Percentiles rank a stretch among this genome's conserved stretches.
These are phyloP conservation scores for Coprinopsis sp. DNA, from an alignment of 768 basidiomycete genomes.

Conservation along the genomic window DNA sequence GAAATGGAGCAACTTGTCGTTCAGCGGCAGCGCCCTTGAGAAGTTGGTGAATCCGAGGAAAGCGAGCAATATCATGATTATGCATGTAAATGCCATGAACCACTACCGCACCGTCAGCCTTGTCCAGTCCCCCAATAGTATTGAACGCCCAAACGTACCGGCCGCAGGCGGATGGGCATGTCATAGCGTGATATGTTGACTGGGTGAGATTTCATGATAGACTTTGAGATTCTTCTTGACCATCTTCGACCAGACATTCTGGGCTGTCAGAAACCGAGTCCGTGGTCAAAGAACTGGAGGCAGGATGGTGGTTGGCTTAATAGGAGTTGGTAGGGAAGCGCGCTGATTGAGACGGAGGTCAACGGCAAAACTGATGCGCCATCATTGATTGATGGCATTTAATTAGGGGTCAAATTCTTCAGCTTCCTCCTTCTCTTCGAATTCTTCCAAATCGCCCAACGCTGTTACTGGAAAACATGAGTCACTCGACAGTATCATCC, in stretches of 20 bases:
- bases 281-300: too few relatives aligned
- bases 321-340: too few relatives aligned
- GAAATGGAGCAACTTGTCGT: constrained; percentile 79
- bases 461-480: constrained; percentile 24
- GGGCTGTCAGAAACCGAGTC: too few relatives aligned
- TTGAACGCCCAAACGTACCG: constrained; percentile 34
- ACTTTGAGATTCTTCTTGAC: constrained; percentile 43
- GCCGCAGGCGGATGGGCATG: constrained; percentile 66
- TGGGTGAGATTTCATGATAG: constrained; percentile 68
- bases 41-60: constrained; percentile 77
- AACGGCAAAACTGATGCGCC: too few relatives aligned
- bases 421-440: background rate
- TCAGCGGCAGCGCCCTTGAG: constrained; percentile 58
- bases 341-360: too few relatives aligned
- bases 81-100: constrained; percentile 69
- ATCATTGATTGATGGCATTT: too few relatives aligned
- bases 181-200: constrained; percentile 62
- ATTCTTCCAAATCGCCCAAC: background rate
- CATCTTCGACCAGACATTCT: too few relatives aligned
- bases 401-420: background rate
- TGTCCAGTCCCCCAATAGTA: background rate
- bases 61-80: constrained; percentile 66
- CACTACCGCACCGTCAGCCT: constrained; percentile 42
- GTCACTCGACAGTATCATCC: constrained; percentile 56
- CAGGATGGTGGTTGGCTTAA: too few relatives aligned